These are phyloP conservation scores for Mycena sp. DNA, from an alignment of 1,284 basidiomycete species.

Conservation along the genomic window DNA sequence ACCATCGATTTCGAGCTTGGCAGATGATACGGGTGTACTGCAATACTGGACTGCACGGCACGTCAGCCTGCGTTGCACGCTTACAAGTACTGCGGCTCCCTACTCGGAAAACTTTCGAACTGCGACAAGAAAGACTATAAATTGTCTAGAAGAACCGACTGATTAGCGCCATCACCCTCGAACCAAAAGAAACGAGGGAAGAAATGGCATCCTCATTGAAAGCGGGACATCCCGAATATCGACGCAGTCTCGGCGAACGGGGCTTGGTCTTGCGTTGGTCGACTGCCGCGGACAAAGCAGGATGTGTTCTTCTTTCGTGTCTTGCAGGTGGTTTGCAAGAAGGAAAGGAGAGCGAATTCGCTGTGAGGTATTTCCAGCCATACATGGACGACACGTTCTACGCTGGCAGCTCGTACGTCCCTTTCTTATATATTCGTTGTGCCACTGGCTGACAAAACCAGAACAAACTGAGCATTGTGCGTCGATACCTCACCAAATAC, in stretches of 20 bases:
- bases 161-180: too few species aligned
- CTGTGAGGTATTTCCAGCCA: neutral
- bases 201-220: too few species aligned
- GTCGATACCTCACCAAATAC: neutral
- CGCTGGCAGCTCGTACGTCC: constrained; percentile 17
- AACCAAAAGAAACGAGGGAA: too few species aligned
- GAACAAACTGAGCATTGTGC: constrained; percentile 1
- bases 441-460: neutral
- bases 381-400: constrained; percentile 1
- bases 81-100: too few species aligned
- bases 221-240: neutral
- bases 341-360: constrained; percentile 8
- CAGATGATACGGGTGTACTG: too few species aligned
- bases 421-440: too few species aligned
- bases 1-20: too few species aligned
- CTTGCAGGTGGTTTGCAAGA: neutral
- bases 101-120: too few species aligned
- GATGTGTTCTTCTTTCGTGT: neutral
- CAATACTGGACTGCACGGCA: too few species aligned
- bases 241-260: neutral
- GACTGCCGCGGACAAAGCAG: constrained; percentile 13
- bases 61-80: too few species aligned
- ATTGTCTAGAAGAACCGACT: too few species aligned
- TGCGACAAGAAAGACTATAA: too few species aligned
- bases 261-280: constrained; percentile 10